A percentile compares a stretch with the other conserved stretches of the same genome.
phyloP scores from a whole-genome alignment of 2,329 filamentous ascomycete genomes.

The Fusarium brachygibbosum region DNA sequence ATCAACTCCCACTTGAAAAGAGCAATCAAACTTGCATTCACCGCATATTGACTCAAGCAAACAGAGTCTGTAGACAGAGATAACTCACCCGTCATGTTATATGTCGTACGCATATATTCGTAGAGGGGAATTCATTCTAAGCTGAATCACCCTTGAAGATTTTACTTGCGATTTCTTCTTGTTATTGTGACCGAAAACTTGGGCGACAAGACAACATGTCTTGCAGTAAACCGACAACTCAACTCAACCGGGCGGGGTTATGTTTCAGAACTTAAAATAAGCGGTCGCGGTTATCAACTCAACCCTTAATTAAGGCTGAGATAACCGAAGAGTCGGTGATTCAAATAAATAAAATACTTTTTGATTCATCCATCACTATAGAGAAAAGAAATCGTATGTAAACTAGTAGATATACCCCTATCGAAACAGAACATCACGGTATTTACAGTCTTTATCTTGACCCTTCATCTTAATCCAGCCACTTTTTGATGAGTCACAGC shows the following conservation, averaged over 20 bases:
- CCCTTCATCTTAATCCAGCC: not conserved
- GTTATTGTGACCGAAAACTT: too few species aligned
- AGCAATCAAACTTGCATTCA: not conserved
- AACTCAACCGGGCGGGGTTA: conserved; percentile 4
- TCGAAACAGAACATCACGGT: not conserved
- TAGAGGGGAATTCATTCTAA: too few species aligned
- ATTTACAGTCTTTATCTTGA: not conserved
- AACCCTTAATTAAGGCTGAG: not conserved
- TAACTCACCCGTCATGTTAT: too few species aligned
- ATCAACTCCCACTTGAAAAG: not conserved
- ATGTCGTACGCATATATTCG: too few species aligned
- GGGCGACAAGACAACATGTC: not conserved
- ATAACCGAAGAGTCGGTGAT: not conserved
- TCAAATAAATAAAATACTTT: not conserved
- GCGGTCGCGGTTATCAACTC: conserved; percentile 6
- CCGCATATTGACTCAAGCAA: not conserved
- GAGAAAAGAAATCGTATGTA: not conserved
- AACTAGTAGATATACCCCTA: not conserved
- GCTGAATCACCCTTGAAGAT: too few species aligned
- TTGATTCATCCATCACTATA: too few species aligned
- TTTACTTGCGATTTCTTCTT: too few species aligned
- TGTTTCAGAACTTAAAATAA: conserved; percentile 3
- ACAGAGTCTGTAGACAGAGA: not conserved
- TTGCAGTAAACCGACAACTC: conserved; percentile 3
- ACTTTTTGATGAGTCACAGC: conserved; percentile 5